phyloP scores from a whole-genome alignment of 2,329 filamentous ascomycete genomes.

The Hawksworthiomyces lignivorus region DNA sequence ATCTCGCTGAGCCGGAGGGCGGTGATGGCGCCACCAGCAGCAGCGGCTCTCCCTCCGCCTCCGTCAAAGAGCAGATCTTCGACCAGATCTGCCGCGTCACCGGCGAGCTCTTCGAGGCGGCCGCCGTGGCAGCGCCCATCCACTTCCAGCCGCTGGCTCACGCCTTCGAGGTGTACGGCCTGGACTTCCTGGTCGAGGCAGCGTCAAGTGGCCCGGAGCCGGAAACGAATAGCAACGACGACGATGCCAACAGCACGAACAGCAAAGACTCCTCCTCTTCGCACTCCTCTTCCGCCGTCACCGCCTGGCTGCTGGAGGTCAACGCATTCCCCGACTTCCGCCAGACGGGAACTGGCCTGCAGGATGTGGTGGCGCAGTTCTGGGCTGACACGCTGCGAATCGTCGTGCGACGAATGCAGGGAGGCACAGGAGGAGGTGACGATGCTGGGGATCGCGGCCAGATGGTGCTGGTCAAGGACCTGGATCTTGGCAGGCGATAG shows the following conservation, averaged over 20 bases:
- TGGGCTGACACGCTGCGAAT: conserved; percentile 66
- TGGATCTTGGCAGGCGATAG: conserved; percentile 44
- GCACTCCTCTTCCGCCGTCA: conserved; percentile 27
- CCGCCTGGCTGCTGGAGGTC: conserved; percentile 74
- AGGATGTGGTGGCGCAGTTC: conserved; percentile 63
- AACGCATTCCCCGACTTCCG: conserved; percentile 96
- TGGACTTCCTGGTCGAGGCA: conserved; percentile 80
- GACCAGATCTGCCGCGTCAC: conserved; percentile 66
- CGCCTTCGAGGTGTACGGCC: conserved; percentile 83
- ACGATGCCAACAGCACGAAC: background rate
- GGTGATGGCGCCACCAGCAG: conserved; percentile 18
- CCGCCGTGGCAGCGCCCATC: conserved; percentile 71
- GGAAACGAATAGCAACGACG: background rate
- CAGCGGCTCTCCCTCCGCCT: conserved; percentile 24
- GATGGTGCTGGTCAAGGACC: conserved; percentile 44
- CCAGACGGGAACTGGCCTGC: conserved; percentile 75
- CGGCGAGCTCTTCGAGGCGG: conserved; percentile 76
- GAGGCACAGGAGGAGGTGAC: background rate
- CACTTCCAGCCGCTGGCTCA: conserved; percentile 89
- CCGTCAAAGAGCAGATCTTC: conserved; percentile 52
- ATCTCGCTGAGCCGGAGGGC: conserved; percentile 34
- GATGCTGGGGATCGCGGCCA: conserved; percentile 16
- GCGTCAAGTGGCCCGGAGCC: conserved; percentile 12
- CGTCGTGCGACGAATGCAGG: conserved; percentile 42
- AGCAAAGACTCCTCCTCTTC: background rate